Conservation (phyloP, 2,329 filamentous ascomycete genomes). For the Polytolypa hystricis region DNA sequence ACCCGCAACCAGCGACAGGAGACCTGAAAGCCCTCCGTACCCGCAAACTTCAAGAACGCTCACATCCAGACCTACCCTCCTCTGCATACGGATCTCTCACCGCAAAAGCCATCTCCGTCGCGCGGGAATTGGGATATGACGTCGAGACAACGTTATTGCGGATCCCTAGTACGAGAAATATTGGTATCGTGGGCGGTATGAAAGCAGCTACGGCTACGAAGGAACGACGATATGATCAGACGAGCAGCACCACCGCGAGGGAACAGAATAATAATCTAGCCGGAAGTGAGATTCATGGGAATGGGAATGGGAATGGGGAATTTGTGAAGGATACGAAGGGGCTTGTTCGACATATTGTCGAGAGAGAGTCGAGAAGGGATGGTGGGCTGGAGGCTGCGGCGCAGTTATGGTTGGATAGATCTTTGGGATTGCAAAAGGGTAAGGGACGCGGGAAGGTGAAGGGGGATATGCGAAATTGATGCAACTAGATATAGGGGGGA, state of each 20-base stretch:
- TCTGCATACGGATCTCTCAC: constrained; percentile 80
- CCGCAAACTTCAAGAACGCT: constrained; percentile 23
- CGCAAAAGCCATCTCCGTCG: constrained; percentile 61
- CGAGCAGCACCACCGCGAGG: too few relatives aligned
- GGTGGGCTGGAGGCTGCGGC: constrained; percentile 35
- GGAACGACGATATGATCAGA: background rate
- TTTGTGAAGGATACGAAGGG: constrained; percentile 18
- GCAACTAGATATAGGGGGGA: background rate
- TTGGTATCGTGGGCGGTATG: constrained; percentile 12
- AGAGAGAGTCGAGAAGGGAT: constrained; percentile 38
- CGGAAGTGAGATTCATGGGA: background rate
- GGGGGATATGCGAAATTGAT: constrained; percentile 7
- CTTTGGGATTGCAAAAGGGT: constrained; percentile 36
- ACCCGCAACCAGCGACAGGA: constrained; percentile 25
- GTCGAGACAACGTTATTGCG: constrained; percentile 76
- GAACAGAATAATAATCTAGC: background rate
- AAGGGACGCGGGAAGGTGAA: constrained; percentile 29
- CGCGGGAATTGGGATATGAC: constrained; percentile 59
- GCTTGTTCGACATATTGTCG: constrained; percentile 53
- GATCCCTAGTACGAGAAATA: constrained; percentile 48
- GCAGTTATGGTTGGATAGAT: constrained; percentile 42
- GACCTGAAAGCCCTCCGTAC: constrained; percentile 31
- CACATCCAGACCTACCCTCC: constrained; percentile 29
- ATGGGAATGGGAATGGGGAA: background rate
- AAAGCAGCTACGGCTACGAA: constrained; percentile 23